These are phyloP conservation scores for Tremellales sp. DNA, from an alignment of 1,284 basidiomycete species.

Conservation along the genomic window DNA sequence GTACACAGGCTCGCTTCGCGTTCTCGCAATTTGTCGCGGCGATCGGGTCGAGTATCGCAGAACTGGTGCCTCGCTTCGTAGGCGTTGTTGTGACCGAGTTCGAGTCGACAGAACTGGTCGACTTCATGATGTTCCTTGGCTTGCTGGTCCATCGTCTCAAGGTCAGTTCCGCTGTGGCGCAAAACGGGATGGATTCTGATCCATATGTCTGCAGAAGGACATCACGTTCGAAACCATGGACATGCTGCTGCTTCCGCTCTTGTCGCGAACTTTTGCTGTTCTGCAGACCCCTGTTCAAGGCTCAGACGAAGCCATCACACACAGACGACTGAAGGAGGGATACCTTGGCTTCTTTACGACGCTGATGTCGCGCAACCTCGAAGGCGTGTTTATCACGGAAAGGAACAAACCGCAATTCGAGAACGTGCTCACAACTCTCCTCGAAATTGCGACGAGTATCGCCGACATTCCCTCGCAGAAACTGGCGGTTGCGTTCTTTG, in stretches of 20 bases:
- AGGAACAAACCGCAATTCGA: slow-evolving; percentile 80
- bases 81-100: slow-evolving; percentile 83
- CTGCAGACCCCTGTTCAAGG: slow-evolving; percentile 79
- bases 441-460: slow-evolving; percentile 64
- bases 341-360: slow-evolving; percentile 82
- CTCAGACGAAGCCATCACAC: slow-evolving; percentile 82
- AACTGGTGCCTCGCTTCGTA: slow-evolving; percentile 60
- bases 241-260: slow-evolving; percentile 81
- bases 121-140: slow-evolving; percentile 92
- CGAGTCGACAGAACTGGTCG: slow-evolving; percentile 85
- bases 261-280: slow-evolving; percentile 74
- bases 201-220: slow-evolving; percentile 22
- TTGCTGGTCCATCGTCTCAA: slow-evolving; percentile 88
- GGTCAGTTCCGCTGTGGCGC: slow-evolving; percentile 54
- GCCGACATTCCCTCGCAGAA: slow-evolving; percentile 73
- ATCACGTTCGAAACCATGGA: slow-evolving; percentile 67
- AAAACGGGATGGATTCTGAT: not conserved
- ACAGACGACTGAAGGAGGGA: slow-evolving; percentile 82
- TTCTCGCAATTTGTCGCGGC: slow-evolving; percentile 91
- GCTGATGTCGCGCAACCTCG: slow-evolving; percentile 75
- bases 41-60: slow-evolving; percentile 65
- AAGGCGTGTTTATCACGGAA: slow-evolving; percentile 71
- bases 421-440: slow-evolving; percentile 63
- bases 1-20: slow-evolving; percentile 73
- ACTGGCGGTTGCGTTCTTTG: slow-evolving; percentile 76